Evolutionary conservation across 2,329 filamentous ascomycete species (phyloP).

Genomic region (Claviceps citrina): DNA sequence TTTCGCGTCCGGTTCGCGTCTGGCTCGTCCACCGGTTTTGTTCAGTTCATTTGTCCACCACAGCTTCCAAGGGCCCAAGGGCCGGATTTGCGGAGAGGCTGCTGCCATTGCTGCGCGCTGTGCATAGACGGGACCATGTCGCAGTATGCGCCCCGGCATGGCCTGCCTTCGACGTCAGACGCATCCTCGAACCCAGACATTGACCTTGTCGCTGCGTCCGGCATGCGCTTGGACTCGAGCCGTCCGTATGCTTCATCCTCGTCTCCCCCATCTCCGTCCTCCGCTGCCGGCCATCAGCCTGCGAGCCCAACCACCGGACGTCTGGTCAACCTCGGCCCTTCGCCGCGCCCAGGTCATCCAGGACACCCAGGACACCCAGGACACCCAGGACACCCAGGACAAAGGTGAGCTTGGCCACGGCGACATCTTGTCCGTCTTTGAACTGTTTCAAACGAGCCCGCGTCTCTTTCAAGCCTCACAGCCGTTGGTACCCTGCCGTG

Average conservation of each 20-base stretch:
- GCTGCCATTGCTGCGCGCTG: constrained; percentile 7
- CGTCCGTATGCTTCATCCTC: constrained; percentile 9
- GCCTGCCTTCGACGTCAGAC: constrained; percentile 20
- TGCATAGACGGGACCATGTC: constrained; percentile 29
- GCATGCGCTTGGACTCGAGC: constrained; percentile 1
- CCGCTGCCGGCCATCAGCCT: constrained; percentile 20
- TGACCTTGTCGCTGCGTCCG: background rate
- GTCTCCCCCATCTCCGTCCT: constrained; percentile 11
- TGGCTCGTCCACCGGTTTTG: background rate
- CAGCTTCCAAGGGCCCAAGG: too few species aligned
- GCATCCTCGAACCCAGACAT: constrained; percentile 3
- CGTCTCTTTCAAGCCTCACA: background rate
- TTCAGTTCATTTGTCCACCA: background rate
- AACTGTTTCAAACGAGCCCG: background rate
- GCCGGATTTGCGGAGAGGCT: constrained; percentile 4
- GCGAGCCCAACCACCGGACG: constrained; percentile 31
- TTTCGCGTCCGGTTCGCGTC: background rate
- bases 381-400: too few species aligned
- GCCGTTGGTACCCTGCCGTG: background rate
- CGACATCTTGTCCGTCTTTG: background rate
- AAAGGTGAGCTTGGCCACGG: constrained; percentile 13
- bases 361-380: too few species aligned
- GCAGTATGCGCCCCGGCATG: constrained; percentile 34
- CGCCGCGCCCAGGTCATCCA: constrained; percentile 13
- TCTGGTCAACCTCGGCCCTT: constrained; percentile 12